These are phyloP conservation scores for Colletotrichum sp. DNA, from an alignment of 2,329 filamentous ascomycete species.

Conservation along the genomic window DNA sequence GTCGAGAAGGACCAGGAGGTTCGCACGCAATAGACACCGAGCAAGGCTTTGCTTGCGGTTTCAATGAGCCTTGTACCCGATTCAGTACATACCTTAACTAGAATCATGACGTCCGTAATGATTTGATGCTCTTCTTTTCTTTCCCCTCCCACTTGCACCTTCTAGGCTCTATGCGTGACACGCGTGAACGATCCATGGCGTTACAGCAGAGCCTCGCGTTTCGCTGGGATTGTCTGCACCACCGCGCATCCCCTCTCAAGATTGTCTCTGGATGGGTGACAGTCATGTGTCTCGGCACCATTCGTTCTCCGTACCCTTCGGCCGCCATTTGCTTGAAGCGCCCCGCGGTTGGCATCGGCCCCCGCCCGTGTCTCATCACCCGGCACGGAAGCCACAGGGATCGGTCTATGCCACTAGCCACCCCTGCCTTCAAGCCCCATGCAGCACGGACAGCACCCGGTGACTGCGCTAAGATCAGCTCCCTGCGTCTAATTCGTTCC, in stretches of 20 bases:
- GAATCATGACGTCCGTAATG: background rate
- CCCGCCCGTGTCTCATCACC: background rate
- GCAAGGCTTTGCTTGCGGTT: background rate
- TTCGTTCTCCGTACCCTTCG: background rate
- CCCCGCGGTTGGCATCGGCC: constrained; percentile 8
- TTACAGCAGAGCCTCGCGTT: background rate
- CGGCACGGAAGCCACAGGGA: background rate
- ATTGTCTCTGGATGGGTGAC: background rate
- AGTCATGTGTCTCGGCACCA: background rate
- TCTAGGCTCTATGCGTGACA: background rate
- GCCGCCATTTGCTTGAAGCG: background rate
- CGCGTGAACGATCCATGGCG: background rate
- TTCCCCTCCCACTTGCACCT: background rate
- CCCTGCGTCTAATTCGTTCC: background rate
- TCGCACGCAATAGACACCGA: constrained; percentile 66
- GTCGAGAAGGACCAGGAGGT: constrained; percentile 79
- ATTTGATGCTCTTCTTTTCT: background rate
- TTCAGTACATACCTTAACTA: background rate
- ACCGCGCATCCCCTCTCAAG: background rate
- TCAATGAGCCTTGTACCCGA: background rate
- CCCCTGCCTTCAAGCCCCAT: background rate
- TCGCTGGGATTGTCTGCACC: background rate
- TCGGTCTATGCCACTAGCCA: background rate
- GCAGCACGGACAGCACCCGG: background rate
- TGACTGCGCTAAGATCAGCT: background rate